Evolutionary conservation across 169 alveolate species (phyloP).

Genomic region (Toxoplasma gondii): DNA sequence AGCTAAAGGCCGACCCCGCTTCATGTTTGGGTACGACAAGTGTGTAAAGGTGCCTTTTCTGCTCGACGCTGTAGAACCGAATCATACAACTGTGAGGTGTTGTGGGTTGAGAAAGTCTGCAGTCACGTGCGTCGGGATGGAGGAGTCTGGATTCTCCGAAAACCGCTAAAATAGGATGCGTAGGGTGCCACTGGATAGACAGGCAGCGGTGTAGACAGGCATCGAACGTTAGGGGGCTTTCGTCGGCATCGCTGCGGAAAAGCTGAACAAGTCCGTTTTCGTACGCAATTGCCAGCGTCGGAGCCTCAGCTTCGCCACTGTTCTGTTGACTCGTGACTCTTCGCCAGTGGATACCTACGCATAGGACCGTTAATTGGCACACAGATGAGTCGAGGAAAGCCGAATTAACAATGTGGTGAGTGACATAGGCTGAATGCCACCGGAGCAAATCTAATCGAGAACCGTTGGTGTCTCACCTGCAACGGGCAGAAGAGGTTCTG

Average conservation of each 20-base stretch:
- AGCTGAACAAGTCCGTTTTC: conserved; percentile 88
- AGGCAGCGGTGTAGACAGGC: conserved; percentile 70
- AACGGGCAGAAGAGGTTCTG: conserved; percentile 15
- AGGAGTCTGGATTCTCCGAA: background rate
- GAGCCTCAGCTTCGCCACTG: conserved; percentile 51
- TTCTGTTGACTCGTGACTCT: background rate
- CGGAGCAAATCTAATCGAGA: no score
- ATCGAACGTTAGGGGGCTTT: conserved; percentile 80
- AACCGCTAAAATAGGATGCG: background rate
- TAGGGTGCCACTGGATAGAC: background rate
- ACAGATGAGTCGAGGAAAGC: no score
- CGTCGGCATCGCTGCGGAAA: conserved; percentile 87
- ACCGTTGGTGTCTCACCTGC: background rate
- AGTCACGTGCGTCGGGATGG: background rate
- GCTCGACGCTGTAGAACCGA: background rate
- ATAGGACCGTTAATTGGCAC: no score
- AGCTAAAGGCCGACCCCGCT: conserved; percentile 76
- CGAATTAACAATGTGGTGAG: no score
- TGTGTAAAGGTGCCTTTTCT: conserved; percentile 77
- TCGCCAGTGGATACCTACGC: conserved; percentile 5
- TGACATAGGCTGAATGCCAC: no score
- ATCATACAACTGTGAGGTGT: background rate
- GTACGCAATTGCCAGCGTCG: conserved; percentile 79
- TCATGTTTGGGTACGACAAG: conserved; percentile 82
- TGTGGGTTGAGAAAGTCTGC: background rate